phyloP scores from a whole-genome alignment of 2,329 filamentous ascomycete genomes.

The Polychaeton citri region DNA sequence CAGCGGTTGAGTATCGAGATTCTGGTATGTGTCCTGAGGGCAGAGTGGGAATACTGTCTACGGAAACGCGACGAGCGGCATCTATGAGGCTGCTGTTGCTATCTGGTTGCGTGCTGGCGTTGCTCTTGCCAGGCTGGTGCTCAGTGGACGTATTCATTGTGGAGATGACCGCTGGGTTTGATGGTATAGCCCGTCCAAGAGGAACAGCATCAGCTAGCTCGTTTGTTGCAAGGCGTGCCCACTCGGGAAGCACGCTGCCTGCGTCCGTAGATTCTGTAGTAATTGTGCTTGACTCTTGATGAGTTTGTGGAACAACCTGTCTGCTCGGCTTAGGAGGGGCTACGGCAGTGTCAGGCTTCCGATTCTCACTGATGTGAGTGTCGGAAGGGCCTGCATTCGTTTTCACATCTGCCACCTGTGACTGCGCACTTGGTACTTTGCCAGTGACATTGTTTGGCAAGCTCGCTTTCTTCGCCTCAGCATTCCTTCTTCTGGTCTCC shows the following conservation, averaged over 20 bases:
- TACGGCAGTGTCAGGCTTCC: background rate
- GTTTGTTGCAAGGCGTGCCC: background rate
- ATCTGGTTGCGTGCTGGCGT: too few relatives aligned
- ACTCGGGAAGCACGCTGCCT: background rate
- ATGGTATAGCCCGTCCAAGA: too few relatives aligned
- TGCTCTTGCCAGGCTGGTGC: too few relatives aligned
- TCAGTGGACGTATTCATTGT: too few relatives aligned
- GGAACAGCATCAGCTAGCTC: background rate
- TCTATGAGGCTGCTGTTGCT: background rate
- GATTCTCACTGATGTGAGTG: background rate
- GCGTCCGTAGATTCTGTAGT: background rate
- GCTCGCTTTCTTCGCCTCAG: conserved; percentile 15
- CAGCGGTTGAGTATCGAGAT: too few relatives aligned
- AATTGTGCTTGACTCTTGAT: background rate
- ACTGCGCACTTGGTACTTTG: background rate
- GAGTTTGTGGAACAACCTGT: background rate
- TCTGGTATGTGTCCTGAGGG: background rate
- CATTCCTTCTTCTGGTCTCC: conserved; percentile 19
- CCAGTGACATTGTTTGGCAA: background rate
- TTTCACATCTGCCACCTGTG: background rate
- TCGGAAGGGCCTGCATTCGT: background rate
- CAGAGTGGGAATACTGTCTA: background rate
- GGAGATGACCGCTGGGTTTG: too few relatives aligned
- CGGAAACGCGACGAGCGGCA: background rate
- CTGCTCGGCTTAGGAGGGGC: too few relatives aligned